Evolutionary conservation across 2,329 filamentous ascomycete species (phyloP).

Genomic region (Colletotrichum liriopes): DNA sequence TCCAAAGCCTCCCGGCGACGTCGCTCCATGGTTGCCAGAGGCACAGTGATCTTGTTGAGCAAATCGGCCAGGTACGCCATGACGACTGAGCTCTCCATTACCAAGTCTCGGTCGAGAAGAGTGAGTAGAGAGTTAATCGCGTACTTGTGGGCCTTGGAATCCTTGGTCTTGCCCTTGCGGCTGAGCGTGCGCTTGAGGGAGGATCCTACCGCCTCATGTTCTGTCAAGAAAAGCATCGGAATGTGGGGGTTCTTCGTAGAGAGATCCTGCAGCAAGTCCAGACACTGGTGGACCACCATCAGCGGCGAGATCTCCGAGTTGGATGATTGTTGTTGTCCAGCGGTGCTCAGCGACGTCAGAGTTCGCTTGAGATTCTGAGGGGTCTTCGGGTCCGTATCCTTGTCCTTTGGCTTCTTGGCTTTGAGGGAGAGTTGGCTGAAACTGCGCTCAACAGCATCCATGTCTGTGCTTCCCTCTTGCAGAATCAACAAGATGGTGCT

Average conservation of each 20-base stretch:
- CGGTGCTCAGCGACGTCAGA: conserved; percentile 70
- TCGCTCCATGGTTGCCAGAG: conserved; percentile 85
- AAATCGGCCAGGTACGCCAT: conserved; percentile 95
- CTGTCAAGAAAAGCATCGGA: conserved; percentile 91
- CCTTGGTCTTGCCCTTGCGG: conserved; percentile 91
- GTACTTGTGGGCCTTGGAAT: conserved; percentile 87
- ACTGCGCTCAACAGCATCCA: conserved; percentile 94
- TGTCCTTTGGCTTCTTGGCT: conserved; percentile 83
- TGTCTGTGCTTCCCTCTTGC: conserved; percentile 94
- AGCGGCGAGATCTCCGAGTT: conserved; percentile 93
- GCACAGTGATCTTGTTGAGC: conserved; percentile 89
- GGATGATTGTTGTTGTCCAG: conserved; percentile 68
- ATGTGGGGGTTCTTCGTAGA: conserved; percentile 90
- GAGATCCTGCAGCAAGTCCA: conserved; percentile 87
- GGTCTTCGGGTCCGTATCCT: conserved; percentile 77
- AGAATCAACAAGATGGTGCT: conserved; percentile 93
- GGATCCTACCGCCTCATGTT: conserved; percentile 84
- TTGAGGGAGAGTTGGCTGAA: conserved; percentile 94
- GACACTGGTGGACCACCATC: conserved; percentile 95
- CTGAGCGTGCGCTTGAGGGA: conserved; percentile 83
- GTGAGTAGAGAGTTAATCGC: conserved; percentile 92
- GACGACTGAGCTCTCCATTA: conserved; percentile 96
- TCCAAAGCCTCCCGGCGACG: conserved; percentile 81
- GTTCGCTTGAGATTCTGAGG: conserved; percentile 86
- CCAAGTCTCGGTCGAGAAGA: conserved; percentile 91